Conservation (phyloP, 2,329 filamentous ascomycete species). For the Harringtonia lauricola region DNA sequence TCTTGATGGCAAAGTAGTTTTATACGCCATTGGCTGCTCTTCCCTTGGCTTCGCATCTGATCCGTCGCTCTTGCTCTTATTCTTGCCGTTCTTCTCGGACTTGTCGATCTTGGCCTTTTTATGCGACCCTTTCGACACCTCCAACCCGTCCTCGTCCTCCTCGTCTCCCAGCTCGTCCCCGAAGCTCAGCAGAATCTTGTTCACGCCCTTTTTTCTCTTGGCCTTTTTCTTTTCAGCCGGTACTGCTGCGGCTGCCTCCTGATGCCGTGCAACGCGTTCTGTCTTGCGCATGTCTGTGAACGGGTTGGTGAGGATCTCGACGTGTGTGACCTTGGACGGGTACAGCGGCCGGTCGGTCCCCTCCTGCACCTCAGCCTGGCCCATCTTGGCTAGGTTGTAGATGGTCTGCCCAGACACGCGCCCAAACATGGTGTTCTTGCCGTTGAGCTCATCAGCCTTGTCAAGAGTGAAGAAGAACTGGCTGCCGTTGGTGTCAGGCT, state of each 20-base stretch:
- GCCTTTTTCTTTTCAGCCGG: conserved; percentile 39
- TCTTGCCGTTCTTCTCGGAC: conserved; percentile 13
- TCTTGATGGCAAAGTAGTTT: background rate
- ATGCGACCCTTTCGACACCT: conserved; percentile 4
- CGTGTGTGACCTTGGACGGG: conserved; percentile 62
- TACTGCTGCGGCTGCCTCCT: conserved; percentile 27
- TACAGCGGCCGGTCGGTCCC: conserved; percentile 77
- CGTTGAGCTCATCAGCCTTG: conserved; percentile 73
- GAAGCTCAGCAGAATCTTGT: conserved; percentile 68
- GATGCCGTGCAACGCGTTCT: conserved; percentile 39
- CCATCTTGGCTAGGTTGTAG: conserved; percentile 91
- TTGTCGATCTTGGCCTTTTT: conserved; percentile 18
- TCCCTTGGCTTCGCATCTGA: conserved; percentile 3
- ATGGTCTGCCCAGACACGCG: conserved; percentile 88
- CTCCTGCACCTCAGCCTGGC: conserved; percentile 71
- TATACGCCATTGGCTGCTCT: conserved; percentile 7
- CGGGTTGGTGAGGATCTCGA: conserved; percentile 71
- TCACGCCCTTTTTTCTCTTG: conserved; percentile 51
- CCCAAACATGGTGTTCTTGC: conserved; percentile 89
- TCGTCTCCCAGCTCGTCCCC: conserved; percentile 53
- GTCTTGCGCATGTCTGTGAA: conserved; percentile 73
- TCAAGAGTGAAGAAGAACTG: conserved; percentile 96
- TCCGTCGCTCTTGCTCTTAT: too few species aligned
- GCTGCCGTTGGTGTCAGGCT: conserved; percentile 72
- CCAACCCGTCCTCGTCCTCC: conserved; percentile 21